Evolutionary conservation across 345 rosid genomes (phyloP), one percentile per base, ranked within the genome.

Genomic region (Arabidopsis suecica): DNA sequence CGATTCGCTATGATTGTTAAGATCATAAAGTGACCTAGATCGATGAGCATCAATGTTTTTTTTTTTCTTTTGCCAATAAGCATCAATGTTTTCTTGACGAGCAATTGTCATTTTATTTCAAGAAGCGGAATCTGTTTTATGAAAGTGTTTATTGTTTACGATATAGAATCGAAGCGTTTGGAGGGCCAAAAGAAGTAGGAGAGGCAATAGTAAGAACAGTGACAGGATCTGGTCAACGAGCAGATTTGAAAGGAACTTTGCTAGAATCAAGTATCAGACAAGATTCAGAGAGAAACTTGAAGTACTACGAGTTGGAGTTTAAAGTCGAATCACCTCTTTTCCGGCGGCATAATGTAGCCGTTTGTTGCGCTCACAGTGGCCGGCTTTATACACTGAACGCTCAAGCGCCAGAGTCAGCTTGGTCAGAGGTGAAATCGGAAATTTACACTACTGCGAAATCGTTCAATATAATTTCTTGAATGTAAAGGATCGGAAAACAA

Each of bases 151-250:
- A 0, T 22, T 66, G 45, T 45, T 67, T 48, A 23, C 53, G 23
- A 49, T 37, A 7, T 63, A 94, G 97, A 53, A 89, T 92, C 5
- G 97, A 90, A 77, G 85, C 93, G 2, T 92, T 92, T 60, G 97
- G 97, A 70, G 93, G 92, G n/a, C 81, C 97, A 0, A 74, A 81
- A 65, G 91, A 95, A 78, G 91, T 90, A 23, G 97, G 99, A 60
- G 90, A 88, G 73, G 84, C 93, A 8, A 79, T 90, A 63, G 86
- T 95, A 61, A 72, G 73, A 74, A 82, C 86, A 1, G 70, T 91
- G 49, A 85, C 89, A 2, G 84, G 86, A 55, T 81, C 96, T 0
- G 68, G 91, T 0, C 83, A 83, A 20, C 69, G 83, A 3, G 74
- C 82, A 0, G 86, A 86, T 36, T 75, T 90, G 41, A 85, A 71